These are phyloP conservation scores for Paramicrosporidium saccamoebae DNA, from an alignment of 371 early-diverging fungal genomes.

Conservation along the genomic window DNA sequence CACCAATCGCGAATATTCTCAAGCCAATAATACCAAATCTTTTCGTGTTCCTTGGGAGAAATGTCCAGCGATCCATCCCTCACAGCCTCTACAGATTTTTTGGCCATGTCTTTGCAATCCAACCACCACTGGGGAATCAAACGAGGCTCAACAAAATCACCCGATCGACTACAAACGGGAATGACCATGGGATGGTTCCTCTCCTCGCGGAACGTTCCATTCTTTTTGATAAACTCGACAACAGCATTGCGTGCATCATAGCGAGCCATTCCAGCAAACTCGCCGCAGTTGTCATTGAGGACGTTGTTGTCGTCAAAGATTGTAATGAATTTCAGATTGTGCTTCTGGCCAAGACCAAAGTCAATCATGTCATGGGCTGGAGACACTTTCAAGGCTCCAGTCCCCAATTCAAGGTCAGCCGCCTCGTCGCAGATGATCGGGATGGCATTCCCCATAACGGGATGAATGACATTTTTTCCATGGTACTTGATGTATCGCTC, in stretches of 20 bases:
- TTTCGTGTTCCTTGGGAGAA: conserved; percentile 54
- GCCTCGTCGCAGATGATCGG: conserved; percentile 67
- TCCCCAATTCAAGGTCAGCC: conserved; percentile 87
- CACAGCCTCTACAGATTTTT: conserved; percentile 52
- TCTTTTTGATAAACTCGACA: conserved; percentile 46
- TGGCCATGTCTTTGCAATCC: conserved; percentile 67
- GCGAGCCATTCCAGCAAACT: conserved; percentile 60
- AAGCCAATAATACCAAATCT: conserved; percentile 91
- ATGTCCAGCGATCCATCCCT: conserved; percentile 54
- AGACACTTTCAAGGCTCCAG: conserved; percentile 98
- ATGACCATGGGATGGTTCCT: conserved; percentile 71
- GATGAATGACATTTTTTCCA: conserved; percentile 78
- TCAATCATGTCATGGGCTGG: conserved; percentile 98
- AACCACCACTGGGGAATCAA: conserved; percentile 99
- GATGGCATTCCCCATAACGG: conserved; percentile 62
- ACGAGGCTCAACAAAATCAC: conserved; percentile 89
- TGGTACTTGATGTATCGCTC: conserved; percentile 52
- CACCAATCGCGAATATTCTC: conserved; percentile 95
- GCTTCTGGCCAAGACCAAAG: conserved; percentile 84
- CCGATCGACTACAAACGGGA: conserved; percentile 52
- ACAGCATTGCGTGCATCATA: conserved; percentile 84
- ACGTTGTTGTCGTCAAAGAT: conserved; percentile 87
- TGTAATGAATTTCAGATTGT: conserved; percentile 67
- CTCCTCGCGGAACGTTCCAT: conserved; percentile 55
- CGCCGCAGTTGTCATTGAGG: conserved; percentile 55